A percentile compares a stretch with the other conserved stretches of the same genome.
Evolutionary conservation across 192 early-diverging fungal genomes (phyloP).

Genomic region (Coemansia sp.): DNA sequence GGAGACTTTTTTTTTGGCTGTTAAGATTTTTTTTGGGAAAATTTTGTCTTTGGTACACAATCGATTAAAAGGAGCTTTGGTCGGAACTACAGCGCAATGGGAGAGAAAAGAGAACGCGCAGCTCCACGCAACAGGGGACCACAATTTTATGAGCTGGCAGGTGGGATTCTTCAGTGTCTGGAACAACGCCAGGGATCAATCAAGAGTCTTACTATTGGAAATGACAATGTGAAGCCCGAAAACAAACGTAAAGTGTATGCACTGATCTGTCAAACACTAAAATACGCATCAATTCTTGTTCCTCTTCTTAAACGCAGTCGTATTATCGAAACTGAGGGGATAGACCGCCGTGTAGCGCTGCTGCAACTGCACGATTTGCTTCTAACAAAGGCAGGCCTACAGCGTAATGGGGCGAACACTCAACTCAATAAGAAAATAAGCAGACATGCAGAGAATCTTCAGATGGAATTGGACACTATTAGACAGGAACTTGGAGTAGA

Average conservation of each 20-base stretch:
- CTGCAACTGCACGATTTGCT: conserved; percentile 87
- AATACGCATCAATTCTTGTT: conserved; percentile 53
- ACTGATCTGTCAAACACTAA: conserved; percentile 88
- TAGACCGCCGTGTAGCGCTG: conserved; percentile 55
- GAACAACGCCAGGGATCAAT: conserved; percentile 72
- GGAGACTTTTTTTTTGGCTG: not conserved
- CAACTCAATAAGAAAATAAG: conserved; percentile 67
- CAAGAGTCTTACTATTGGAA: conserved; percentile 71
- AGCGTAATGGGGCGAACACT: conserved; percentile 53
- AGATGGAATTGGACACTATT: conserved; percentile 73
- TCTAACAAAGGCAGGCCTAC: conserved; percentile 73
- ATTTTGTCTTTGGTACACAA: not conserved
- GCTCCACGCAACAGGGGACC: not conserved
- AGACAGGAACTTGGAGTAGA: conserved; percentile 67
- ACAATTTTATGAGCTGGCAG: conserved; percentile 69
- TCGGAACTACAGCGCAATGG: not conserved
- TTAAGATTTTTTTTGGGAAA: not conserved
- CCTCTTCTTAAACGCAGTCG: conserved; percentile 24
- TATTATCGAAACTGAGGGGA: conserved; percentile 32
- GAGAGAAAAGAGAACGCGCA: not conserved
- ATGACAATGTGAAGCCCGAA: conserved; percentile 55
- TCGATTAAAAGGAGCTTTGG: not conserved
- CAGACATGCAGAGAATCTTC: conserved; percentile 67
- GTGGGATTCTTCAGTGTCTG: conserved; percentile 73
- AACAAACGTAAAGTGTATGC: conserved; percentile 88